Evolutionary conservation across 1,284 basidiomycete species (phyloP), one percentile per base, ranked within the genome.

Genomic region (Puccinia hordei): DNA sequence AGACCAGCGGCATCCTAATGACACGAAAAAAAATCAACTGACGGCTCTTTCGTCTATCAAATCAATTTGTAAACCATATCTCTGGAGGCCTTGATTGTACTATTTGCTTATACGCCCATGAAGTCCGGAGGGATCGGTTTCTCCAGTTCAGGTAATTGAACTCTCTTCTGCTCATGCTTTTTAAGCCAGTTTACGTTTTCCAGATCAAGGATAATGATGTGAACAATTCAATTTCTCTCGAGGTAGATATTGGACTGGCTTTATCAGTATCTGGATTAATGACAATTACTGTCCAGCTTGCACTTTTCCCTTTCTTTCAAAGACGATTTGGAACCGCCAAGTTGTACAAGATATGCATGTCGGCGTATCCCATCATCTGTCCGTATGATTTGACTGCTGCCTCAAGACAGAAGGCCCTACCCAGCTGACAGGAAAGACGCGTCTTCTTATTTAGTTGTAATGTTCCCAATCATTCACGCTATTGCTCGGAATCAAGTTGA

Each of bases 261-360:
- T 83, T 87, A 59, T 82, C 82, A 49, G 81, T 83, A 73, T 83
- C 83, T 27, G 85, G 85, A 46, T 69, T 86, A 5, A 78, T 83
- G 1, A 83, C 85, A 9, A 84, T 84, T 13, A 44, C 83, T 0
- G 82, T 83, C 35, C 85, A 86, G 72, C 77, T 87, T 19, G 68
- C 85, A 71, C 77, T 86, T 22, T 87, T 87, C 83, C 85, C 86
- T 5, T 83, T 85, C 0, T 81, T 87, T 0, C 86, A 87, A 65
- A 77, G 80, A 8, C 79, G 82, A 3, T 73, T 84, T 0, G 87
- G 87, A 0, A 86, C 85, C 0, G 82, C 85, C 30, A 80, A 74
- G 10, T 71, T 86, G 0, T 87, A 86, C 69, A 81, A 83, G 17
- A 38, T 83, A 1, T 80, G 83, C 6, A 85, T 87, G 83, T 44